Conservation (phyloP, 306 rosid genomes). For the Cyamopsis tetragonoloba region DNA sequence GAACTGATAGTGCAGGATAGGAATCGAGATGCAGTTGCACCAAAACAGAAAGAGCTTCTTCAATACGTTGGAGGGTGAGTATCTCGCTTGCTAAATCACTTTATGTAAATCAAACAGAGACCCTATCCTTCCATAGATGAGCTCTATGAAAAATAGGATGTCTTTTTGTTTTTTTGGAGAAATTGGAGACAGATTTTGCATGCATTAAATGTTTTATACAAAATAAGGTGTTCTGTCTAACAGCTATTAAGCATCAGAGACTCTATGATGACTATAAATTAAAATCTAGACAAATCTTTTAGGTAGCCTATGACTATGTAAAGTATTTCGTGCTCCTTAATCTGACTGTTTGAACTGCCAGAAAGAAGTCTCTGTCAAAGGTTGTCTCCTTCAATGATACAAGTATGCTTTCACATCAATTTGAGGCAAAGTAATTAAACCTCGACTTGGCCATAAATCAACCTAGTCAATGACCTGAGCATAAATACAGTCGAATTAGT, state of each 20-base stretch:
- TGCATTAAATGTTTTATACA: slow-evolving; percentile 16
- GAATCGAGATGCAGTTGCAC: slow-evolving; percentile 67
- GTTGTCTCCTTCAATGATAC: slow-evolving; percentile 10
- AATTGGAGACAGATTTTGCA: neutral
- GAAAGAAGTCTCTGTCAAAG: slow-evolving; percentile 7
- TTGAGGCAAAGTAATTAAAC: neutral
- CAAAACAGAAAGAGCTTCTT: slow-evolving; percentile 91
- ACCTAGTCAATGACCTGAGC: neutral
- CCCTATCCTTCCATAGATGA: neutral
- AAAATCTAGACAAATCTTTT: neutral
- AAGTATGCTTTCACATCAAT: neutral
- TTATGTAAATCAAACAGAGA: slow-evolving; percentile 9
- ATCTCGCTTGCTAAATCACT: neutral
- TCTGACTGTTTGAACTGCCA: neutral
- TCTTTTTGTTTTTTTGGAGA: neutral
- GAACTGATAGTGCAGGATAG: slow-evolving; percentile 75
- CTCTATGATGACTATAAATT: neutral
- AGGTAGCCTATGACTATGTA: neutral
- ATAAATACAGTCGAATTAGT: neutral
- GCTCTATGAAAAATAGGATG: slow-evolving; percentile 18
- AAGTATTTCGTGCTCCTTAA: neutral
- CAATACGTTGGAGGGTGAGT: slow-evolving; percentile 86
- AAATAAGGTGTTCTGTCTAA: neutral
- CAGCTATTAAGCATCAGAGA: neutral
- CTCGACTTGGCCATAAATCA: neutral